phyloP scores from a whole-genome alignment of 2,329 filamentous ascomycete genomes.

The Leptographium radiaticola region DNA sequence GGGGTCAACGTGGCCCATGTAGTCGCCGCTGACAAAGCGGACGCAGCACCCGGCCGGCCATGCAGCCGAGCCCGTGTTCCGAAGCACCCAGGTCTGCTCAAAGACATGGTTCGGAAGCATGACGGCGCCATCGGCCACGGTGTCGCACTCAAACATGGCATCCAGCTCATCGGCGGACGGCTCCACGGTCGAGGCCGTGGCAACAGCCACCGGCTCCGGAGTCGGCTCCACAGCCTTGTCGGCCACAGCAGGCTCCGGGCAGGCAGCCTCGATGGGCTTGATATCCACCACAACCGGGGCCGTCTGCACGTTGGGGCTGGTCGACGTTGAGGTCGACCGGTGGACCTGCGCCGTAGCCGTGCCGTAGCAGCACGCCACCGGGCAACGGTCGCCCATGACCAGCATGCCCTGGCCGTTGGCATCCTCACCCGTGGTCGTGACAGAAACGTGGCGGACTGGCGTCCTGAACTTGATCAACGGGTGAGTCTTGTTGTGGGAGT shows the following conservation, averaged over 20 bases:
- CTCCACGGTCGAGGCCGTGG: conserved; percentile 9
- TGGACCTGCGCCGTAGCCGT: background rate
- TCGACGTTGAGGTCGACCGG: background rate
- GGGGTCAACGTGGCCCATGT: conserved; percentile 86
- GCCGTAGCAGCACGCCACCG: conserved; percentile 4
- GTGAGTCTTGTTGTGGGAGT: conserved; percentile 88
- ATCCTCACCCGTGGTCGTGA: conserved; percentile 74
- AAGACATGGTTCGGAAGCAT: conserved; percentile 62
- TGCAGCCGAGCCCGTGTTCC: conserved; percentile 62
- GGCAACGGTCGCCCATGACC: conserved; percentile 55
- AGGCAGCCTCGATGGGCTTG: conserved; percentile 35
- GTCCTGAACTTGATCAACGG: conserved; percentile 96
- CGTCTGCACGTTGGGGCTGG: conserved; percentile 5
- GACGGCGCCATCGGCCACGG: conserved; percentile 62
- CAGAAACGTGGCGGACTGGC: conserved; percentile 73
- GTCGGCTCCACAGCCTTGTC: background rate
- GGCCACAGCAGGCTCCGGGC: background rate
- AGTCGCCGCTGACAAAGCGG: conserved; percentile 84
- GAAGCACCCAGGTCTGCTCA: conserved; percentile 81
- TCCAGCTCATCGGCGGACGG: conserved; percentile 22
- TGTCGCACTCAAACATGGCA: conserved; percentile 64
- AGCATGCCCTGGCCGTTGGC: conserved; percentile 50
- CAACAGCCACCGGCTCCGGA: background rate
- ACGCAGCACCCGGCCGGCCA: conserved; percentile 90
- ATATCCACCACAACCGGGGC: conserved; percentile 58